Percentiles rank a stretch among this genome's conserved stretches.
Evolutionary conservation across 2,329 filamentous ascomycete genomes (phyloP).

Genomic region (Pseudogymnoascus verrucosus): DNA sequence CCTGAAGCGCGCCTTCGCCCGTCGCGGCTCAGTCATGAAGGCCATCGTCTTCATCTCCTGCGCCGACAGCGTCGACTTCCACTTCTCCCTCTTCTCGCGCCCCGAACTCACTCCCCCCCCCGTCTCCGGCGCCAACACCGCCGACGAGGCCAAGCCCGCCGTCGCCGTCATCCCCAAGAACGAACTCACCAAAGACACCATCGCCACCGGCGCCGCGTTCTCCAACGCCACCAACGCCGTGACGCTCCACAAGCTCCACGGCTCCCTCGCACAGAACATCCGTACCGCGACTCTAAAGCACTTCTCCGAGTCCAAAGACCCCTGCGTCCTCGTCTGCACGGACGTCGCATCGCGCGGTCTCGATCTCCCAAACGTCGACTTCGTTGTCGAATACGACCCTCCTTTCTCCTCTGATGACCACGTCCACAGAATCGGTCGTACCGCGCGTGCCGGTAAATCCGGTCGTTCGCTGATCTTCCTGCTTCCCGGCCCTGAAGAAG

Average conservation of each 20-base stretch:
- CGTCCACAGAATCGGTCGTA: constrained; percentile 88
- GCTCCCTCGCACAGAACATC: constrained; percentile 78
- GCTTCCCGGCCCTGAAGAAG: constrained; percentile 83
- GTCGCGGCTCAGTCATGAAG: constrained; percentile 90
- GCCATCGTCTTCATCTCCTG: constrained; percentile 95
- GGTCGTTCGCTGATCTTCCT: constrained; percentile 86
- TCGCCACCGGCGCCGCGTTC: constrained; percentile 62
- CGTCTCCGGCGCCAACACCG: constrained; percentile 4
- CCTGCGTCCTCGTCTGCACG: constrained; percentile 82
- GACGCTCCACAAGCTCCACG: constrained; percentile 80
- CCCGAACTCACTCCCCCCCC: constrained; percentile 17
- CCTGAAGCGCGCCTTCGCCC: constrained; percentile 78
- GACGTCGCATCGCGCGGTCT: constrained; percentile 94
- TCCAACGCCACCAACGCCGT: constrained; percentile 71
- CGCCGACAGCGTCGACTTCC: constrained; percentile 93
- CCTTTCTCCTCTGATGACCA: constrained; percentile 92
- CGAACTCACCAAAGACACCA: constrained; percentile 46
- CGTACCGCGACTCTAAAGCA: constrained; percentile 78
- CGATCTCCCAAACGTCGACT: constrained; percentile 88
- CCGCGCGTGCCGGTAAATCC: constrained; percentile 81
- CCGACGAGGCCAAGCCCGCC: constrained; percentile 26
- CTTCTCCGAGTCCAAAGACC: constrained; percentile 65
- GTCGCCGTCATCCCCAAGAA: constrained; percentile 23
- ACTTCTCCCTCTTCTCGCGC: constrained; percentile 69
- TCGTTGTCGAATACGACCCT: constrained; percentile 93